These are phyloP conservation scores for Phyllosticta citribraziliensis DNA, from an alignment of 2,329 filamentous ascomycete species.

Conservation along the genomic window DNA sequence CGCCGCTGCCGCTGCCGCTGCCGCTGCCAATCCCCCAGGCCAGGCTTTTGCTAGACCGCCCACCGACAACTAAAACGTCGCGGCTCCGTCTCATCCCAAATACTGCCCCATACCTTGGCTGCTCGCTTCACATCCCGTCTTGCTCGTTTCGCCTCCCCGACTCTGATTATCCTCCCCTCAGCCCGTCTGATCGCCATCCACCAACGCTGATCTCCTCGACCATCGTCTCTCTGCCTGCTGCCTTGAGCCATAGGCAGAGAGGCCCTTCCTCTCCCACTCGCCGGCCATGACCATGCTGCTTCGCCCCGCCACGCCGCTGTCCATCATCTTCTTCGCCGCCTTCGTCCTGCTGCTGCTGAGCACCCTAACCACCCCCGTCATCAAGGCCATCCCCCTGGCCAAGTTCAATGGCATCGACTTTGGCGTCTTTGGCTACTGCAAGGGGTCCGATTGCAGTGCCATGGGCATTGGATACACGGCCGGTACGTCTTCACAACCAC, in stretches of 20 bases:
- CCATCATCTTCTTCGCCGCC: constrained; percentile 72
- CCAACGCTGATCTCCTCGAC: background rate
- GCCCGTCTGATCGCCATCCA: background rate
- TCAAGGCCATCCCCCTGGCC: constrained; percentile 75
- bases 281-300: constrained; percentile 51
- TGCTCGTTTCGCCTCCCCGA: constrained; percentile 7
- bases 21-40: background rate
- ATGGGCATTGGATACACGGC: constrained; percentile 80
- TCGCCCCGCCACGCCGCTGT: constrained; percentile 84
- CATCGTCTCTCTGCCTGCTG: constrained; percentile 3
- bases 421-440: constrained; percentile 88
- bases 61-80: background rate
- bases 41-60: background rate
- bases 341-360: constrained; percentile 80
- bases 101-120: background rate
- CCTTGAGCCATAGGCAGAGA: constrained; percentile 1
- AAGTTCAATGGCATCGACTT: constrained; percentile 68
- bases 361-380: constrained; percentile 83
- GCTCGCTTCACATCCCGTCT: background rate
- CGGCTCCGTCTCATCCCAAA: background rate
- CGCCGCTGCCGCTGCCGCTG: background rate
- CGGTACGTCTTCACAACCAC: constrained; percentile 44
- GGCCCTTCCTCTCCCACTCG: background rate
- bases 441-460: constrained; percentile 52
- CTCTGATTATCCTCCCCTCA: background rate